Evolutionary conservation across 2,329 filamentous ascomycete species (phyloP).

Genomic region (Sphaerulina populicola): DNA sequence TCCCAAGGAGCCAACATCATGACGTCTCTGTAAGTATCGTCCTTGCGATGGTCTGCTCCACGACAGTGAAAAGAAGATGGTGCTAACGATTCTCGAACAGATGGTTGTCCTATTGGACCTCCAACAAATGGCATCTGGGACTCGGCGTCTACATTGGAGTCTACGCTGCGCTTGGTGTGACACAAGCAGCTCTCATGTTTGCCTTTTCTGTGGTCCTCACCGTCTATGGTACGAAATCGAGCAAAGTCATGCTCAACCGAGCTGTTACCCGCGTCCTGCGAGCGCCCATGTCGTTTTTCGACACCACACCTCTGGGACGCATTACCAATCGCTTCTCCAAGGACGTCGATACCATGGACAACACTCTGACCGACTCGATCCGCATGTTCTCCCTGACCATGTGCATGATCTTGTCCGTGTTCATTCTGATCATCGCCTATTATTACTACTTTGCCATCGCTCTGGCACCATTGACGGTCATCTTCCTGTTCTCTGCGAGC

Average conservation of each 20-base stretch:
- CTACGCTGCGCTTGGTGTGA: conserved; percentile 61
- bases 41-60: no score
- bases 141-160: conserved; percentile 55
- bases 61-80: no score
- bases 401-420: conserved; percentile 72
- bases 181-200: conserved; percentile 70
- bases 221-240: conserved; percentile 69
- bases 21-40: conserved; percentile 53
- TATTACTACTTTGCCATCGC: conserved; percentile 80
- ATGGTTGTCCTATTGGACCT: conserved; percentile 93
- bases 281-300: conserved; percentile 81
- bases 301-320: conserved; percentile 87
- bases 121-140: conserved; percentile 60
- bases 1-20: conserved; percentile 78
- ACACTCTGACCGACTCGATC: conserved; percentile 77
- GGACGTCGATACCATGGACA: conserved; percentile 91
- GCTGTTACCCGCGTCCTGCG: conserved; percentile 68
- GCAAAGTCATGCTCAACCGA: conserved; percentile 69
- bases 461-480: conserved; percentile 58
- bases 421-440: conserved; percentile 85
- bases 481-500: conserved; percentile 73
- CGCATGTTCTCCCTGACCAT: conserved; percentile 87
- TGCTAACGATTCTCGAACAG: no score
- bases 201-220: conserved; percentile 70
- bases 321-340: conserved; percentile 96